Evolutionary conservation across 306 rosid species (phyloP), one percentile per base, ranked within the genome.

Genomic region (Medicago ruthenica): DNA sequence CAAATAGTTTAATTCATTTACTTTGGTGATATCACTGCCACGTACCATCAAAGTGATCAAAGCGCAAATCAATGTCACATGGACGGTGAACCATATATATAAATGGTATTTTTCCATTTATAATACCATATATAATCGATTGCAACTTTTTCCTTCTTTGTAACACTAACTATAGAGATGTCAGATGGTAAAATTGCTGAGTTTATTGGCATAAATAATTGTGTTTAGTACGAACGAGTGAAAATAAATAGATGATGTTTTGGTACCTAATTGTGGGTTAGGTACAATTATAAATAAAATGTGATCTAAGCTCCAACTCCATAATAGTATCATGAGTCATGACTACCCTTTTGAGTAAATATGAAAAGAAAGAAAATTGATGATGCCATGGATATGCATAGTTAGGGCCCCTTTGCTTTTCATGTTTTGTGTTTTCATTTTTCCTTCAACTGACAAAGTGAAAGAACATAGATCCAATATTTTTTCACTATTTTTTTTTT

Each of bases 21-120:
- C 36, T 21, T 68, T 53, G 40, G 24, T 27, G 54, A 51, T 50
- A 61, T 18, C 15, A 61, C 21, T 37, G 66, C 58, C 22, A 74
- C 47, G 62, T 61, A 61, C 12, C 1, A 61, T 31, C 27, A 54
- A 47, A 41, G 67, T 22, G 9, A 40, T 18, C 8, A 22, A 18
- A 70, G 6, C 14, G 10, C 1, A 27, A 61, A 61, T 63, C 44
- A 80, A 24, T 50, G 77, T 17, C 76, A 75, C 18, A 3, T 67
- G 83, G 66, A 57, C 75, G 39, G 83, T 73, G 48, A 74, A 60
- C 2, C 8, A 21, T 58, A 16, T 58, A 16, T 31, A 14, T 31
- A 31, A 61, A 65, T 65, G 51, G 14, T 6, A 65, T 17, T 71
- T 9, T 22, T 17, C 16, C 24, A n/a, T 40, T 40, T 48, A 8